These are phyloP conservation scores for Pseudofabraea citricarpa DNA, from an alignment of 2,329 filamentous ascomycete species.

Conservation along the genomic window DNA sequence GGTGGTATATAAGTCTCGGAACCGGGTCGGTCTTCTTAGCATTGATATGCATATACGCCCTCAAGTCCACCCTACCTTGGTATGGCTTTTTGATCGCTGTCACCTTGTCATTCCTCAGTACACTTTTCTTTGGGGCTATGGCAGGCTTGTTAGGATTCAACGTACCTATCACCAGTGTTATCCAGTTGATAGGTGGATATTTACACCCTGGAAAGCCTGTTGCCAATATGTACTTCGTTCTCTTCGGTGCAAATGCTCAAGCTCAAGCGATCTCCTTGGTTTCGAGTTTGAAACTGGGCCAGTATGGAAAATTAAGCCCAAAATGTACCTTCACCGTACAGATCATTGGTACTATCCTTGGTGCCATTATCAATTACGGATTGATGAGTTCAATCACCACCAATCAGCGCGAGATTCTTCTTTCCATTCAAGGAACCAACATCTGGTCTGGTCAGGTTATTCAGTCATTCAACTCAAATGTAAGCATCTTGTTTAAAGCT, in stretches of 20 bases:
- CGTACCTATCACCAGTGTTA: slow-evolving; percentile 33
- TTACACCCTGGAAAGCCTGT: slow-evolving; percentile 34
- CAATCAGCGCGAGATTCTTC: slow-evolving; percentile 35
- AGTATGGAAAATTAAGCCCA: slow-evolving; percentile 31
- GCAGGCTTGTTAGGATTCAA: slow-evolving; percentile 35
- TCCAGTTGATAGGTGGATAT: slow-evolving; percentile 43
- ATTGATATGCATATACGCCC: slow-evolving; percentile 31
- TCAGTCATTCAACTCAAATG: slow-evolving; percentile 37
- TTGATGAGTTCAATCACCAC: slow-evolving; percentile 38
- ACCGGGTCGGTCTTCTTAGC: slow-evolving; percentile 22
- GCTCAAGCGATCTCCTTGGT: slow-evolving; percentile 24
- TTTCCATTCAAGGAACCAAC: slow-evolving; percentile 35
- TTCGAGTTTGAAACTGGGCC: slow-evolving; percentile 30
- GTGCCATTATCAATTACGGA: slow-evolving; percentile 38
- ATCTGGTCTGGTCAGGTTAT: slow-evolving; percentile 42
- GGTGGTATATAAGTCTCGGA: slow-evolving; percentile 32
- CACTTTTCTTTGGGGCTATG: slow-evolving; percentile 36
- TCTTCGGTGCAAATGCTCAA: slow-evolving; percentile 26
- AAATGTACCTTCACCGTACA: slow-evolving; percentile 37
- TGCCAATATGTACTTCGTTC: slow-evolving; percentile 37
- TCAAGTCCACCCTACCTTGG: slow-evolving; percentile 32
- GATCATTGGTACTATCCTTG: slow-evolving; percentile 34
- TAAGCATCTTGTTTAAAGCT: slow-evolving; percentile 2
- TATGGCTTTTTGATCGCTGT: slow-evolving; percentile 36
- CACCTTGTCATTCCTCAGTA: slow-evolving; percentile 29